Base-by-base conservation (phyloP, 1,284 basidiomycete species). In the Mycosarcoma maydis region DNA sequence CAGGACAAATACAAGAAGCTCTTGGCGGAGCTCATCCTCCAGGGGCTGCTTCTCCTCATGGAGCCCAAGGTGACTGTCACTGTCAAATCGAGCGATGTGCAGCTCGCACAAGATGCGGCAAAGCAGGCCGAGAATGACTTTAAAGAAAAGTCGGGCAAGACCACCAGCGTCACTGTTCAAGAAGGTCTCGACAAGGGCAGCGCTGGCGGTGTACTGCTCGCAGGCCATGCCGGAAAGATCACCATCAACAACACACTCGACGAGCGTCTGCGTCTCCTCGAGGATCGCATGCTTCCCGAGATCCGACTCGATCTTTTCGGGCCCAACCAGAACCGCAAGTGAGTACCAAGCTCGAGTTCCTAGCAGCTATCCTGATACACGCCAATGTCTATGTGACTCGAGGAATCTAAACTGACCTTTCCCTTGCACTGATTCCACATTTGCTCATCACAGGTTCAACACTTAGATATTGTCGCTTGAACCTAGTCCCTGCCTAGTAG, bases 101-200 rank as follows among this genome's bases (percentile, higher is more conserved):
- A 76, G 49, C 46, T 76, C 26, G 77, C 75, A 23, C 67, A 80
- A 72, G 85, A 87, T 46, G 90, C 92, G 0, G 86, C 87, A 0
- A 86, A 86, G 26, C 84, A 83, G 38, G 92, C 92, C 7, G 84
- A 85, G 43, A 84, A 84, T 71, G 84, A 85, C 24, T 96, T 90
- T 81, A 87, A 85, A 55, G 87, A 91, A 43, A 86, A 92, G 61
- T 90, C 91, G 52, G 94, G 93, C 19, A 85, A 87, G 53, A 85
- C 87, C 36, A 84, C 90, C 34, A 84, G 85, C 38, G 85, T 89
- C 58, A 84, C 85, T 4, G 88, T 94, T 2, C 86, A 90, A 47
- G 88, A 86, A 20, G 85, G 85, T 27, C 82, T 98, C 65, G 84
- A 86, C 40, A 87, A 93, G 76, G 90, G 92, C 54, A 61, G 61